Evolutionary conservation across 2,329 filamentous ascomycete species (phyloP).

Genomic region (Xylariomycetidae sp.): DNA sequence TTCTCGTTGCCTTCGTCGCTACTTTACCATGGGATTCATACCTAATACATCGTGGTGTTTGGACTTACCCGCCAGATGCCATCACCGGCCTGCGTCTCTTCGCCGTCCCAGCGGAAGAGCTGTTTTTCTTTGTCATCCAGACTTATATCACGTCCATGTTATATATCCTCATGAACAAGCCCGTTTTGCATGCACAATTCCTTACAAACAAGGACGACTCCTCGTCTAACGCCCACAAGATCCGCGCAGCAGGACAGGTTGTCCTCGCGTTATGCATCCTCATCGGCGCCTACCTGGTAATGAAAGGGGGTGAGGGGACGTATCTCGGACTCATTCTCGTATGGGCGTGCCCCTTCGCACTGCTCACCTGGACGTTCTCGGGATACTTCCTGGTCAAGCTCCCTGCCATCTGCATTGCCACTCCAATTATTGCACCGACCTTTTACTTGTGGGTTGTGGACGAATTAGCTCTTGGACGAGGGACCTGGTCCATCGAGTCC

Average conservation of each 20-base stretch:
- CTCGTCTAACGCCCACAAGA: constrained; percentile 15
- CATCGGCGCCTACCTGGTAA: constrained; percentile 40
- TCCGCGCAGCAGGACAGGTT: constrained; percentile 44
- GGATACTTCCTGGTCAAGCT: constrained; percentile 60
- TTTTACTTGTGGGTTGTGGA: constrained; percentile 70
- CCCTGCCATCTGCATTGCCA: constrained; percentile 50
- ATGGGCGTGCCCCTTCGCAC: constrained; percentile 63
- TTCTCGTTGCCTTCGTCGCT: constrained; percentile 59
- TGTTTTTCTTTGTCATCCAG: constrained; percentile 75
- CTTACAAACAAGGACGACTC: constrained; percentile 29
- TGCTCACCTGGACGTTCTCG: constrained; percentile 60
- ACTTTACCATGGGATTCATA: constrained; percentile 77
- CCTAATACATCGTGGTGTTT: constrained; percentile 62
- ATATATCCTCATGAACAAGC: constrained; percentile 64
- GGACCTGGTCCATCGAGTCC: constrained; percentile 67
- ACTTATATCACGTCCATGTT: constrained; percentile 68
- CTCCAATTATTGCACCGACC: constrained; percentile 60
- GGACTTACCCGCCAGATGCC: constrained; percentile 65
- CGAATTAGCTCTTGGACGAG: constrained; percentile 59
- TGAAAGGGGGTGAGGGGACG: constrained; percentile 45
- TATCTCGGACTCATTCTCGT: constrained; percentile 67
- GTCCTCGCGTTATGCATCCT: constrained; percentile 39
- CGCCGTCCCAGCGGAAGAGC: constrained; percentile 64
- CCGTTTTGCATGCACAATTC: constrained; percentile 47
- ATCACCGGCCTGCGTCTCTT: constrained; percentile 59